Percentiles rank a stretch among this genome's conserved stretches.
Conservation (phyloP, 2,329 filamentous ascomycete genomes). For the Beauveria caledonica region DNA sequence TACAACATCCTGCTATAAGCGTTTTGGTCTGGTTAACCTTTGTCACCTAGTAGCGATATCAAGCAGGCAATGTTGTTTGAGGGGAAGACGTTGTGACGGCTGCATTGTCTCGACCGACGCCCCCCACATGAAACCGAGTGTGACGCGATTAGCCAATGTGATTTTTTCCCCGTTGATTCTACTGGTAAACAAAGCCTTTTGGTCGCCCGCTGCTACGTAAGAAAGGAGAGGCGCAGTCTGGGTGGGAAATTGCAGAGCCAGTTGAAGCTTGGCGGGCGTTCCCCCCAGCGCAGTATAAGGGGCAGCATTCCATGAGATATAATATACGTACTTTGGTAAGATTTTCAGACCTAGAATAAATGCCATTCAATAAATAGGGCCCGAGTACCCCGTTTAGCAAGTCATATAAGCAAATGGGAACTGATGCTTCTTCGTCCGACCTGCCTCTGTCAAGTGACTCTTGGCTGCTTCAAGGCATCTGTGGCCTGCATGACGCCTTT, state of each 20-base stretch:
- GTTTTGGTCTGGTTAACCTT: neutral
- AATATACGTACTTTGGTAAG: too few relatives aligned
- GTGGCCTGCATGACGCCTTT: neutral
- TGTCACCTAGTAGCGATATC: too few relatives aligned
- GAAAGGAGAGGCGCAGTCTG: neutral
- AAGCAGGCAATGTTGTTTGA: neutral
- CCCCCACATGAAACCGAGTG: neutral
- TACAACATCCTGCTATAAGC: neutral
- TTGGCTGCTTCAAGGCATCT: neutral
- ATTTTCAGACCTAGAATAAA: neutral
- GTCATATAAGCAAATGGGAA: too few relatives aligned
- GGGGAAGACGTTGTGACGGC: neutral
- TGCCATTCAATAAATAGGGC: neutral
- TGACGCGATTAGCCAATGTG: too few relatives aligned
- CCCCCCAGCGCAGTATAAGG: neutral
- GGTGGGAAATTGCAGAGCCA: constrained; percentile 3
- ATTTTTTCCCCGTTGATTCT: neutral
- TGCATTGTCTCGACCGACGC: neutral
- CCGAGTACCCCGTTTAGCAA: too few relatives aligned
- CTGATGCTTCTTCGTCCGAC: too few relatives aligned
- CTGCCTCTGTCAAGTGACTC: neutral
- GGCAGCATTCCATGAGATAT: neutral
- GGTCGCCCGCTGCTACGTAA: neutral
- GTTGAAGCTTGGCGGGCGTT: neutral
- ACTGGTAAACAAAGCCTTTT: neutral